These are phyloP conservation scores for Ophiocordyceps camponoti-rufipedis DNA, from an alignment of 2,329 filamentous ascomycete species.

Conservation along the genomic window DNA sequence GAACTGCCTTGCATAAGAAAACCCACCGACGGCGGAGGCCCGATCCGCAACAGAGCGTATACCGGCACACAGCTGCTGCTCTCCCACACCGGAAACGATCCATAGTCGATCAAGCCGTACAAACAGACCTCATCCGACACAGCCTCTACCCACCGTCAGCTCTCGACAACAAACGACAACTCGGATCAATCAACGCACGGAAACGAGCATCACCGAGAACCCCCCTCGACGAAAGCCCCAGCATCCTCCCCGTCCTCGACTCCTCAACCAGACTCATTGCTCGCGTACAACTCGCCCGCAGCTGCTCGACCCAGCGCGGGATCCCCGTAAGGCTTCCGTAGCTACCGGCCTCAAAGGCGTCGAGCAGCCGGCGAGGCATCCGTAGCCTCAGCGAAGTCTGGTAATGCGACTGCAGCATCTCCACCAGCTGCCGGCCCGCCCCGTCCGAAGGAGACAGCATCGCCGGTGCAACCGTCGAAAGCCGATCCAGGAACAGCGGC, in stretches of 20 bases:
- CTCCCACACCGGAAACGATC: slow-evolving; percentile 30
- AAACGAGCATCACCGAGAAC: slow-evolving; percentile 26
- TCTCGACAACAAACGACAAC: neutral
- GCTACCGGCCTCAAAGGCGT: slow-evolving; percentile 29
- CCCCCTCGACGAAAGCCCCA: slow-evolving; percentile 20
- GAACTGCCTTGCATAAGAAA: too few relatives aligned
- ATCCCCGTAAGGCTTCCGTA: slow-evolving; percentile 32
- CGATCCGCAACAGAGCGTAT: slow-evolving; percentile 26
- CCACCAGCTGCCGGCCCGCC: slow-evolving; percentile 17
- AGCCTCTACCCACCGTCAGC: slow-evolving; percentile 14
- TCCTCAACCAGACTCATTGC: slow-evolving; percentile 34
- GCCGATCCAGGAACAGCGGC: slow-evolving; percentile 34
- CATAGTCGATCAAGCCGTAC: slow-evolving; percentile 29
- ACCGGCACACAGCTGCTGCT: slow-evolving; percentile 18
- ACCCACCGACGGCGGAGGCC: slow-evolving; percentile 31
- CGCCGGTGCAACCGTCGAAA: slow-evolving; percentile 30
- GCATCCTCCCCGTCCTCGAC: slow-evolving; percentile 23
- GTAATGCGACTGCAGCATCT: slow-evolving; percentile 27
- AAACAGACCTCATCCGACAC: slow-evolving; percentile 21
- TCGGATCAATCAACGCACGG: slow-evolving; percentile 16
- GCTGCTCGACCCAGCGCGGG: slow-evolving; percentile 21
- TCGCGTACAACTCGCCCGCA: slow-evolving; percentile 31
- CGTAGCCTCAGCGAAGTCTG: slow-evolving; percentile 24
- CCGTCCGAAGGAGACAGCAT: slow-evolving; percentile 15
- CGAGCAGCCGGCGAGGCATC: slow-evolving; percentile 21